Percentiles rank a stretch among this genome's conserved stretches.
These are phyloP conservation scores for Bipolaris victoriae DNA, from an alignment of 2,329 filamentous ascomycete genomes.

Conservation along the genomic window DNA sequence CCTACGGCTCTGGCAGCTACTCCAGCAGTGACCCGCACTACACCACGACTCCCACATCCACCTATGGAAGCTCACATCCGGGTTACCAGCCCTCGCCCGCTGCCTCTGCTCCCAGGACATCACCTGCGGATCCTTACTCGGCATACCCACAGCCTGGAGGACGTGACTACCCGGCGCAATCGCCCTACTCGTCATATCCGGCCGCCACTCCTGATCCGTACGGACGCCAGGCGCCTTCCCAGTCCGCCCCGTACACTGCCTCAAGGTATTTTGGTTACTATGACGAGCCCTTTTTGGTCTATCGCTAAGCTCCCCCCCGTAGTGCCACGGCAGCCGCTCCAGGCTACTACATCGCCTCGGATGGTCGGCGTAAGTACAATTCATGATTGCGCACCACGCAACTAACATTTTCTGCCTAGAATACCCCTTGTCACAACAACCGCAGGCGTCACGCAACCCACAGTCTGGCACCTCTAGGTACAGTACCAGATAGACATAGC, in stretches of 20 bases:
- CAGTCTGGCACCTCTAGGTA: slow-evolving; percentile 31
- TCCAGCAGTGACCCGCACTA: slow-evolving; percentile 40
- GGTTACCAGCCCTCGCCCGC: slow-evolving; percentile 35
- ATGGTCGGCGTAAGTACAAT: slow-evolving; percentile 47
- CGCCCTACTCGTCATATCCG: slow-evolving; percentile 37
- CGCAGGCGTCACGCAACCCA: slow-evolving; percentile 33
- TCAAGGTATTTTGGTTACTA: slow-evolving; percentile 53
- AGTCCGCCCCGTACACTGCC: slow-evolving; percentile 31
- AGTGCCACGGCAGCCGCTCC: slow-evolving; percentile 41
- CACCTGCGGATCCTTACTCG: slow-evolving; percentile 42
- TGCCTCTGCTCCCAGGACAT: slow-evolving; percentile 38
- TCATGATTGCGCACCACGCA: not conserved
- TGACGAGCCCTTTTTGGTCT: slow-evolving; percentile 48
- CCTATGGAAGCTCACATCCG: slow-evolving; percentile 35
- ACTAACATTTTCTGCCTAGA: slow-evolving; percentile 37
- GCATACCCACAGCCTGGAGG: slow-evolving; percentile 34
- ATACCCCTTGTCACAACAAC: slow-evolving; percentile 42
- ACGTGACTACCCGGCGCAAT: slow-evolving; percentile 32
- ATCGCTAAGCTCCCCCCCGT: slow-evolving; percentile 47
- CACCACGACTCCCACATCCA: slow-evolving; percentile 39
- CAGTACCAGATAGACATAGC: slow-evolving; percentile 37
- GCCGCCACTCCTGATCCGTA: slow-evolving; percentile 40
- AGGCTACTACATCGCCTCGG: slow-evolving; percentile 48
- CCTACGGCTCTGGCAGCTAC: slow-evolving; percentile 29
- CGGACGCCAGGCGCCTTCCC: slow-evolving; percentile 28